phyloP scores from a whole-genome alignment of 345 rosid species.

The Linum lewisii region DNA sequence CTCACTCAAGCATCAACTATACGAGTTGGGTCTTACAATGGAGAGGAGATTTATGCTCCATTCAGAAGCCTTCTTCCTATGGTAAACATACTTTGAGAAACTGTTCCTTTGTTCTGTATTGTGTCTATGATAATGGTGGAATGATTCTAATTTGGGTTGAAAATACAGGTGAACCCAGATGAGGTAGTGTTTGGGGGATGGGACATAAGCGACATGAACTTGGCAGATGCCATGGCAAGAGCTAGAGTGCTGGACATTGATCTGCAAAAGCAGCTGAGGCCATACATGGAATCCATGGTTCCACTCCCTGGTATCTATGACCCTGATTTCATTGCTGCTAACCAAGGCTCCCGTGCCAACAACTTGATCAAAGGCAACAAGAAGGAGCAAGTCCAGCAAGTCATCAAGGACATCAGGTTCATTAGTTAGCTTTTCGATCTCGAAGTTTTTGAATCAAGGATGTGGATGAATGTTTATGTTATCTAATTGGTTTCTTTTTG shows the following conservation, averaged over 20 bases:
- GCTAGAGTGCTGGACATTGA: conserved; percentile 86
- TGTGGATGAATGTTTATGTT: background rate
- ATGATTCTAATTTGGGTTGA: background rate
- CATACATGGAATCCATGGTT: conserved; percentile 87
- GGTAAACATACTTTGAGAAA: conserved; percentile 29
- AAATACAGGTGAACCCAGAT: conserved; percentile 72
- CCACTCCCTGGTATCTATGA: conserved; percentile 91
- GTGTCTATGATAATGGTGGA: background rate
- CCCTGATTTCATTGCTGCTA: conserved; percentile 95
- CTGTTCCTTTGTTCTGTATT: background rate
- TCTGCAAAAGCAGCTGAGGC: conserved; percentile 84
- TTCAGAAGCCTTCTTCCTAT: conserved; percentile 94
- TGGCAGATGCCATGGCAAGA: conserved; percentile 97
- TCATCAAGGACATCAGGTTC: conserved; percentile 86
- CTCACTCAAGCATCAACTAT: conserved; percentile 88
- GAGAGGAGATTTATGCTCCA: conserved; percentile 96
- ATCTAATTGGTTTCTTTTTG: too few species aligned
- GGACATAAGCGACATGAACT: conserved; percentile 95
- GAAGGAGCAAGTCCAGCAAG: conserved; percentile 70
- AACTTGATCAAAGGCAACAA: conserved; percentile 77
- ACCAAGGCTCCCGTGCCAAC: conserved; percentile 89
- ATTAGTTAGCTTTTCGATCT: background rate
- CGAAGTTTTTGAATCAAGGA: background rate
- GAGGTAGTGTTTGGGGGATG: conserved; percentile 93
- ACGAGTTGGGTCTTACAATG: conserved; percentile 90